These are phyloP conservation scores for Thecaphora thlaspeos DNA, from an alignment of 1,284 basidiomycete genomes.

Conservation along the genomic window DNA sequence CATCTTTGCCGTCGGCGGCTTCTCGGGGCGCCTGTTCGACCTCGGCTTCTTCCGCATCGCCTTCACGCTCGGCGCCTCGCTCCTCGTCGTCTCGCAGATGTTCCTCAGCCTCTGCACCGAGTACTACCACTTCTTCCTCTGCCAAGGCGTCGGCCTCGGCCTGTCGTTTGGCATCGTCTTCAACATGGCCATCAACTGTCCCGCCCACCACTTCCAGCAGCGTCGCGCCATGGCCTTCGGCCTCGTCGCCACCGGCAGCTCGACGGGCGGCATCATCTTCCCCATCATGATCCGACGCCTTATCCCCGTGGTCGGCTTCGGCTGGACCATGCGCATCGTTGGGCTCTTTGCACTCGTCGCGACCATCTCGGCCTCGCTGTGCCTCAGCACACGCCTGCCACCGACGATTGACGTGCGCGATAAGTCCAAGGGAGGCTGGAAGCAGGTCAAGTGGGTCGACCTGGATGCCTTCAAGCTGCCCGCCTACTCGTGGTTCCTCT, in stretches of 20 bases:
- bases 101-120: slow-evolving; percentile 43
- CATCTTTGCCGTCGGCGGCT: slow-evolving; percentile 25
- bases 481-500: slow-evolving; percentile 24
- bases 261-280: slow-evolving; percentile 43
- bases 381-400: slow-evolving; percentile 26
- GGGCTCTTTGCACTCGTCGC: slow-evolving; percentile 38
- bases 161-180: slow-evolving; percentile 40
- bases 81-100: slow-evolving; percentile 39
- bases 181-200: slow-evolving; percentile 25
- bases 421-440: slow-evolving; percentile 34
- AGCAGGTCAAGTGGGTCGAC: slow-evolving; percentile 22
- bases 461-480: slow-evolving; percentile 11
- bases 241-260: slow-evolving; percentile 37
- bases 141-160: slow-evolving; percentile 44
- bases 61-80: slow-evolving; percentile 17
- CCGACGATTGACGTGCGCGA: slow-evolving; percentile 27
- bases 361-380: slow-evolving; percentile 20
- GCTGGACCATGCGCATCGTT: slow-evolving; percentile 35
- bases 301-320: slow-evolving; percentile 36
- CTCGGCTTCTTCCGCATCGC: slow-evolving; percentile 33
- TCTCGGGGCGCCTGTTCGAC: slow-evolving; percentile 39
- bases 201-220: slow-evolving; percentile 29
- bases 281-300: slow-evolving; percentile 38
- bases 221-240: slow-evolving; percentile 33
- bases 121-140: slow-evolving; percentile 47